Percentiles rank a stretch among this genome's conserved stretches.
phyloP scores from a whole-genome alignment of 305 asterid species.

The Caryopteris hybrid region DNA sequence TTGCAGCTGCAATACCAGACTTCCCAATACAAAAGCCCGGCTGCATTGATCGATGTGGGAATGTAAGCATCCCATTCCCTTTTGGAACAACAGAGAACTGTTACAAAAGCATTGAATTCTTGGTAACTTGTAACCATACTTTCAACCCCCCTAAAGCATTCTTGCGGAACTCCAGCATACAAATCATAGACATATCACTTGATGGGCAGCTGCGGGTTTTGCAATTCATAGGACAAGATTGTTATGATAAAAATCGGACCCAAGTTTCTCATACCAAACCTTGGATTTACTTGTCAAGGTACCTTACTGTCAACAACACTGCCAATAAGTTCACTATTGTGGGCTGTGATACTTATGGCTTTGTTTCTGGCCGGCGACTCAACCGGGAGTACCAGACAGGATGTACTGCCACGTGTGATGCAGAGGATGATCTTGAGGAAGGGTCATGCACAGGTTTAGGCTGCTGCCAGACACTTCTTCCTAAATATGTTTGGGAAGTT shows the following conservation, averaged over 20 bases:
- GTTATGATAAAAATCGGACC: background rate
- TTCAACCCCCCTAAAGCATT: slow-evolving; percentile 21
- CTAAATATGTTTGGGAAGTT: slow-evolving; percentile 8
- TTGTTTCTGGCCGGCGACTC: slow-evolving; percentile 8
- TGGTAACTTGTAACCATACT: slow-evolving; percentile 25
- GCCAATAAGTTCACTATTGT: slow-evolving; percentile 33
- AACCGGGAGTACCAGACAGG: slow-evolving; percentile 15
- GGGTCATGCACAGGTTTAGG: slow-evolving; percentile 31
- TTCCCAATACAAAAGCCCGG: no score
- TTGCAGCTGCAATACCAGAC: no score
- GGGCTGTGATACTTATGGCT: slow-evolving; percentile 38
- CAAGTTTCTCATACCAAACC: background rate
- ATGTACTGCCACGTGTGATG: slow-evolving; percentile 25
- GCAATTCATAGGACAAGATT: background rate
- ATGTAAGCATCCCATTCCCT: slow-evolving; percentile 35
- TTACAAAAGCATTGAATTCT: background rate
- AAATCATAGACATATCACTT: slow-evolving; percentile 26
- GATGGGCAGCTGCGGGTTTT: slow-evolving; percentile 29
- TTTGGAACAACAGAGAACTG: slow-evolving; percentile 35
- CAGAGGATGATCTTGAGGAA: background rate
- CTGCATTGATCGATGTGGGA: slow-evolving; percentile 23
- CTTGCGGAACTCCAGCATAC: background rate
- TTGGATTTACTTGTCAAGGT: accelerated
- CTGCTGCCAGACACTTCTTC: slow-evolving; percentile 36
- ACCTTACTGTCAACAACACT: slow-evolving; percentile 13